Conservation (phyloP, 805 yeast genomes). For the Helenozyma rhizophorensis region DNA sequence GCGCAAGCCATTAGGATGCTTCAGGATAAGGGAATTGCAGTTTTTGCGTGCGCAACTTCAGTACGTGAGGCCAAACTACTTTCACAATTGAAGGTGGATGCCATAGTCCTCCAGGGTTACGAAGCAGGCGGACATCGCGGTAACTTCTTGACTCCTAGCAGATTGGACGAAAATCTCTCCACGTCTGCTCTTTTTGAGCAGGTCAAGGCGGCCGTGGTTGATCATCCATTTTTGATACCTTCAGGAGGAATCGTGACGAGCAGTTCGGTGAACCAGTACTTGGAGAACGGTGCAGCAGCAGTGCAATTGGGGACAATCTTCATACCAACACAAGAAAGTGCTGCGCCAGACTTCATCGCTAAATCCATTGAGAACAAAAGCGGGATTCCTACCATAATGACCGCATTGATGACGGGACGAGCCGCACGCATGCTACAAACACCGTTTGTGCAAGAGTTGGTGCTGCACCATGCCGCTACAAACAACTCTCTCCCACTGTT, state of each 20-base stretch:
- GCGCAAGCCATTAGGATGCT: constrained; percentile 25
- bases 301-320: constrained; percentile 57
- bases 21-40: constrained; percentile 33
- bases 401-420: constrained; percentile 34
- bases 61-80: constrained; percentile 36
- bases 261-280: constrained; percentile 22
- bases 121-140: constrained; percentile 71
- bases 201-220: constrained; percentile 9
- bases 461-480: constrained; percentile 3
- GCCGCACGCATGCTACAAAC: constrained; percentile 35
- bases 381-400: constrained; percentile 26
- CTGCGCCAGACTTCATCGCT: constrained; percentile 16
- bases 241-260: constrained; percentile 51
- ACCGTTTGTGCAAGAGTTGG: constrained; percentile 26
- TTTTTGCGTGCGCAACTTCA: constrained; percentile 47
- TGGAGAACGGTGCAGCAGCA: constrained; percentile 44
- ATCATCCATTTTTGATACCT: constrained; percentile 34
- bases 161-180: constrained; percentile 29
- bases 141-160: constrained; percentile 27
- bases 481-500: constrained; percentile 27
- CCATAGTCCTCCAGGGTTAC: constrained; percentile 50
- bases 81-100: constrained; percentile 37
- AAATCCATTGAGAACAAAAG: constrained; percentile 4
- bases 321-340: constrained; percentile 32
- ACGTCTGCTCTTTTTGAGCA: constrained; percentile 28